Evolutionary conservation across 805 yeast genomes (phyloP).

Genomic region (Candida awuae): DNA sequence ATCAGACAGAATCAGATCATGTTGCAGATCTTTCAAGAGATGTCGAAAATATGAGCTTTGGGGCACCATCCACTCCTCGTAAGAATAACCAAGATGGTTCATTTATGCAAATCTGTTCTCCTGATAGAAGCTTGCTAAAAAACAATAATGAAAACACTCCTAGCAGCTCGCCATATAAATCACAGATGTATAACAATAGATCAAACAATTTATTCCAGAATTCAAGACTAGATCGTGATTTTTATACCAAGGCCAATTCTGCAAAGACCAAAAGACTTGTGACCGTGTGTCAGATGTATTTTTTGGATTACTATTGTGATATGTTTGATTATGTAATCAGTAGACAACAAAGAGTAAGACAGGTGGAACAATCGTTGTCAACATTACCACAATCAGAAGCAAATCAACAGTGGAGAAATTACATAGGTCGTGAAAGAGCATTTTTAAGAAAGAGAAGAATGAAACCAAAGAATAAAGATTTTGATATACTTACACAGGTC

Average conservation of each 20-base stretch:
- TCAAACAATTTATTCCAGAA: slow-evolving; percentile 10
- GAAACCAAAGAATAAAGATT: slow-evolving; percentile 90
- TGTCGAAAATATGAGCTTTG: slow-evolving; percentile 28
- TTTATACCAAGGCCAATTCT: slow-evolving; percentile 50
- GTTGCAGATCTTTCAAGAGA: slow-evolving; percentile 29
- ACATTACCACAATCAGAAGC: slow-evolving; percentile 30
- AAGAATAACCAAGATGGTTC: slow-evolving; percentile 14
- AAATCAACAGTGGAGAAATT: slow-evolving; percentile 64
- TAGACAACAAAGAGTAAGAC: slow-evolving; percentile 72
- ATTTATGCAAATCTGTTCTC: slow-evolving; percentile 27
- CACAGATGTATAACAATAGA: background rate
- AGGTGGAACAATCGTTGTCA: slow-evolving; percentile 52
- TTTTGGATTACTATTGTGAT: slow-evolving; percentile 92
- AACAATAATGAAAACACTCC: slow-evolving; percentile 37
- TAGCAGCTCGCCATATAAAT: slow-evolving; percentile 20
- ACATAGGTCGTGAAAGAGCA: slow-evolving; percentile 77
- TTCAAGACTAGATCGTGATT: slow-evolving; percentile 33
- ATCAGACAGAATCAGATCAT: slow-evolving; percentile 21
- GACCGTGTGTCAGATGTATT: slow-evolving; percentile 88
- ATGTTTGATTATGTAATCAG: slow-evolving; percentile 86
- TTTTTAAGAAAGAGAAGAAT: slow-evolving; percentile 79
- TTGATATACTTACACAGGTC: slow-evolving; percentile 93
- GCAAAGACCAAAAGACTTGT: slow-evolving; percentile 80
- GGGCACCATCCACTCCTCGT: slow-evolving; percentile 21
- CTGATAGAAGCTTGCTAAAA: slow-evolving; percentile 22